Base-by-base conservation (phyloP, 306 rosid species). In the Lupinus albus region DNA sequence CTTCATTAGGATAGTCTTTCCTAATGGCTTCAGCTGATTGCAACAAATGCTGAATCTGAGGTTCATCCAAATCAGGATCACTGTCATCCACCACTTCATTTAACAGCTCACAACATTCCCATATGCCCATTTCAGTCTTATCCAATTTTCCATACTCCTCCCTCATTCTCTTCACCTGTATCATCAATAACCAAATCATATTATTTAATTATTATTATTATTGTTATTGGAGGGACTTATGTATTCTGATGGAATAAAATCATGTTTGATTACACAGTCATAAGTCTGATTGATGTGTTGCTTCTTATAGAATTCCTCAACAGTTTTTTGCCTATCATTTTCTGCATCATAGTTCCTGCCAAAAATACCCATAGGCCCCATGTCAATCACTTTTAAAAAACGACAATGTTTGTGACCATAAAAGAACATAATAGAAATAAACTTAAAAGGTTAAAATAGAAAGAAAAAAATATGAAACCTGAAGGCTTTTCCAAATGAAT, bases 61-160 rank as follows among this genome's bases (percentile, higher is more conserved):
- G 88, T 42, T 86, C 87, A 13, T 85, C 91, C 87, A 85, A 78
- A 39, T 85, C 91, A 11, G 89, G 89, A 68, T 85, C 89, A 52
- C 89, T 82, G 1, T 82, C 90, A 51, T 86, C 88, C 25, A 83
- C 84, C 8, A 82, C 85, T 15, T 84, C 84, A 57, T 87, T 84
- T 0, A 87, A 76, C 11, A 84, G 82, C 33, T 75, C 92, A 61
- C 89, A 87, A 4, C 92, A 87, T 78, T 84, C 92, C 87, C 92
- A 87, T 15, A 87, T 82, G 38, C 87, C 81, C 92, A 87, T 87
- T 72, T 87, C 85, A 0, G 60, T 68, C 38, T 62, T 71, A 14
- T 84, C 32, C 84, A 87, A 28, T 77, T 80, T 84, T 42, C 71
- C 67, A 42, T 87, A 87, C 74, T 75, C 74, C 55, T 66, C 72